Evolutionary conservation across 2,329 filamentous ascomycete genomes (phyloP).

Genomic region (Plenodomus biglobosus): DNA sequence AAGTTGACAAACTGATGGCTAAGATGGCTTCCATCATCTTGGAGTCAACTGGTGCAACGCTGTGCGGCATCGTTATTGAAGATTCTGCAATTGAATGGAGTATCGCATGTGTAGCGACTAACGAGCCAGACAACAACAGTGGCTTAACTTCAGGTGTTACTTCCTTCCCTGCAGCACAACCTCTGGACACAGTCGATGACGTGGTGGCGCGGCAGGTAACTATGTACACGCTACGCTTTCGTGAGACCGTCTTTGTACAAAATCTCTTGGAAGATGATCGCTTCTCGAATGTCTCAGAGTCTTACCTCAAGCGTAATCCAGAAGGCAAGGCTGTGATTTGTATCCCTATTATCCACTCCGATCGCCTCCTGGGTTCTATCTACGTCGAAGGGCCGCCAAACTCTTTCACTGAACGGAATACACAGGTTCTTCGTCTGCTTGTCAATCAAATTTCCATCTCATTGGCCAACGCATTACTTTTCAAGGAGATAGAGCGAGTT

Average conservation of each 20-base stretch:
- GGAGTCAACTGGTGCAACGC: conserved; percentile 73
- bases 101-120: conserved; percentile 72
- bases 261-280: conserved; percentile 75
- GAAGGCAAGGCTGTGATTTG: conserved; percentile 74
- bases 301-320: conserved; percentile 69
- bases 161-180: conserved; percentile 66
- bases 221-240: conserved; percentile 74
- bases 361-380: conserved; percentile 70
- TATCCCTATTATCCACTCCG: conserved; percentile 75
- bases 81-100: conserved; percentile 68
- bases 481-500: conserved; percentile 72
- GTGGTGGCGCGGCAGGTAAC: conserved; percentile 76
- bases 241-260: conserved; percentile 72
- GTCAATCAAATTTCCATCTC: conserved; percentile 75
- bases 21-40: conserved; percentile 82
- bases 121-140: conserved; percentile 52
- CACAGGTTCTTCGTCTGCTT: conserved; percentile 61
- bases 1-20: conserved; percentile 72
- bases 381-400: conserved; percentile 78
- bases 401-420: conserved; percentile 71
- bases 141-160: conserved; percentile 54
- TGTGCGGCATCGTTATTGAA: conserved; percentile 73
- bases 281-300: conserved; percentile 72
- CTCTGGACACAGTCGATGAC: conserved; percentile 63
- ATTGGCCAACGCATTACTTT: conserved; percentile 64